These are phyloP conservation scores for Clavispora fructus DNA, from an alignment of 805 yeast species.

Conservation along the genomic window DNA sequence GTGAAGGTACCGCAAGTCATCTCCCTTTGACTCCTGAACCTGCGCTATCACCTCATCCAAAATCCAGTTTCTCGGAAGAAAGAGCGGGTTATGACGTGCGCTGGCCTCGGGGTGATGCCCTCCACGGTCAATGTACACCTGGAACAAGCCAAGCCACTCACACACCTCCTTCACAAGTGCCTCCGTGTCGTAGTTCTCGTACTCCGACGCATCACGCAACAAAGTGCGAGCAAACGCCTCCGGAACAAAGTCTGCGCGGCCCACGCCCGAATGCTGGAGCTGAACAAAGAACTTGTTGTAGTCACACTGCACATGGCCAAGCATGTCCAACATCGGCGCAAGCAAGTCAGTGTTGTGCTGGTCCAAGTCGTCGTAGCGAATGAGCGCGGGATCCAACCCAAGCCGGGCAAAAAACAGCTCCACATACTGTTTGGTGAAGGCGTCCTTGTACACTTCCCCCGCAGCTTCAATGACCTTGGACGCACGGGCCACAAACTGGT, in stretches of 20 bases:
- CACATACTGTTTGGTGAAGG: conserved; percentile 56
- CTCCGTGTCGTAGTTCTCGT: conserved; percentile 23
- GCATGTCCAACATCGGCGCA: conserved; percentile 55
- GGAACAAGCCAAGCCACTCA: conserved; percentile 52
- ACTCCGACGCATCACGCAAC: conserved; percentile 10
- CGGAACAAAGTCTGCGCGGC: conserved; percentile 7
- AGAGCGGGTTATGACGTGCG: conserved; percentile 60
- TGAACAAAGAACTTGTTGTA: conserved; percentile 73
- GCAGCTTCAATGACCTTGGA: conserved; percentile 57
- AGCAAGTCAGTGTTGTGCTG: conserved; percentile 43
- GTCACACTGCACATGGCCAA: conserved; percentile 62
- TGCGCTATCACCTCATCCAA: conserved; percentile 72
- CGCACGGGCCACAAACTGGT: conserved; percentile 53
- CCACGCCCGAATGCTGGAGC: conserved; percentile 46
- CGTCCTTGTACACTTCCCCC: conserved; percentile 59
- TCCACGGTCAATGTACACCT: conserved; percentile 34
- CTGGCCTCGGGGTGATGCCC: conserved; percentile 38
- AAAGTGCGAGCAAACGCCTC: conserved; percentile 16
- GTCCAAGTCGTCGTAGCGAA: conserved; percentile 27
- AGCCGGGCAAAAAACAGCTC: conserved; percentile 57
- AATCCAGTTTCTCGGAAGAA: conserved; percentile 82
- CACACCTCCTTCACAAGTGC: conserved; percentile 38
- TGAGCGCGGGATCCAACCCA: conserved; percentile 49
- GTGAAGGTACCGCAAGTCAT: conserved; percentile 45
- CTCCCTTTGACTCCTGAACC: conserved; percentile 46